Percentiles rank a stretch among this genome's conserved stretches.
Evolutionary conservation across 169 alveolate species (phyloP).

Genomic region (Cryptosporidium canis): DNA sequence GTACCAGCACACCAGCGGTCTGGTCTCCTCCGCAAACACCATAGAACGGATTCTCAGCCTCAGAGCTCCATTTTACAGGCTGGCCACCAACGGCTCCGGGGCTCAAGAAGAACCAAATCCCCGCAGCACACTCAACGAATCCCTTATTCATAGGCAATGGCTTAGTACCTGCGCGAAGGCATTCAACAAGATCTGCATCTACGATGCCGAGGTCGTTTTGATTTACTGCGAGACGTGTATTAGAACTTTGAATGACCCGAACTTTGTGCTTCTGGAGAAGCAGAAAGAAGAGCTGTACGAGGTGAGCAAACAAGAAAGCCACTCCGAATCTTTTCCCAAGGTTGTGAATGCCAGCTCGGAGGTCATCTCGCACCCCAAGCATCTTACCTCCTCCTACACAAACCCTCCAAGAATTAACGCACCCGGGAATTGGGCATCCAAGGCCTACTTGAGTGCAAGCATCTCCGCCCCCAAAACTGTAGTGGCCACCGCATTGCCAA

Average conservation of each 20-base stretch:
- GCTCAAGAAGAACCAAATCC: background rate
- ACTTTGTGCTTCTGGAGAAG: background rate
- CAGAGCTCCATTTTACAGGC: constrained; percentile 63
- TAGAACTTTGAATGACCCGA: constrained; percentile 21
- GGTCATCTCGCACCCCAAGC: background rate
- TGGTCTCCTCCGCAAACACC: constrained; percentile 48
- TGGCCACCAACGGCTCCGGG: constrained; percentile 8
- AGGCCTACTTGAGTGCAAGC: background rate
- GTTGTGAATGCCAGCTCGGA: constrained; percentile 35
- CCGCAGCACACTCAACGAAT: background rate
- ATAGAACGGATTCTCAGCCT: constrained; percentile 52
- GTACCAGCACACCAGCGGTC: constrained; percentile 46
- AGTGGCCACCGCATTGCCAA: constrained; percentile 2
- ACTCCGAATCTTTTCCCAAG: background rate
- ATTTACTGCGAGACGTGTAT: constrained; percentile 46
- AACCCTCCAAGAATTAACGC: background rate
- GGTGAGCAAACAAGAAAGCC: background rate
- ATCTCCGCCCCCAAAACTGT: constrained; percentile 45
- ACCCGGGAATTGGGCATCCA: constrained; percentile 6
- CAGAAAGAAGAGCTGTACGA: background rate
- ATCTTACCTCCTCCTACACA: background rate
- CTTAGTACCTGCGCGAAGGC: constrained; percentile 32
- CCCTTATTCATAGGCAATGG: constrained; percentile 33
- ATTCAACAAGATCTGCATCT: constrained; percentile 30
- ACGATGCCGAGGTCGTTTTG: constrained; percentile 17